These are phyloP conservation scores for Zychaea mexicana DNA, from an alignment of 371 early-diverging fungal genomes.

Conservation along the genomic window DNA sequence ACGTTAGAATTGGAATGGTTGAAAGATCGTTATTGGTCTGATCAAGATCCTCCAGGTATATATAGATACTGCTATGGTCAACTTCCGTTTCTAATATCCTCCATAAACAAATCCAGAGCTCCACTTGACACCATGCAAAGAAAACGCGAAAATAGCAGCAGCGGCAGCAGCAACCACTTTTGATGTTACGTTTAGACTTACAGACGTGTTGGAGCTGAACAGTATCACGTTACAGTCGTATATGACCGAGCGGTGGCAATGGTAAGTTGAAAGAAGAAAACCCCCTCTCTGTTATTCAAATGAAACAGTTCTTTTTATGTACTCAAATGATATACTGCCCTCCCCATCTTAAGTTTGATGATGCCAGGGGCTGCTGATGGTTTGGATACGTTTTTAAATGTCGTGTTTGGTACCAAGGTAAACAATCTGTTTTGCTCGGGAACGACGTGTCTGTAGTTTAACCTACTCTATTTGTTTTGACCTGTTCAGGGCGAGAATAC, in stretches of 20 bases:
- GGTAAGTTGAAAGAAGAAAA: neutral
- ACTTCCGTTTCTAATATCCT: neutral
- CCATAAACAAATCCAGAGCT: neutral
- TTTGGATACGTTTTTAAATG: neutral
- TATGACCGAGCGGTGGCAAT: neutral
- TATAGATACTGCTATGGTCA: neutral
- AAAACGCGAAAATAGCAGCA: no score
- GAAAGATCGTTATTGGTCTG: neutral
- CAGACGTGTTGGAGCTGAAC: neutral
- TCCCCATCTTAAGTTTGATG: no score
- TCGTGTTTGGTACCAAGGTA: neutral
- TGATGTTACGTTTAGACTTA: neutral
- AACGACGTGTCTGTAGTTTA: neutral
- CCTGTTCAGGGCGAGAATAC: neutral
- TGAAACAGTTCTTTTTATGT: no score
- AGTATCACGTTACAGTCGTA: neutral
- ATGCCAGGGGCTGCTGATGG: neutral
- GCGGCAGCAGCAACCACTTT: neutral
- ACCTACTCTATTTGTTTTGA: no score
- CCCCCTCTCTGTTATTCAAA: neutral
- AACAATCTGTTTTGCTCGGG: neutral
- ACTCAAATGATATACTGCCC: neutral
- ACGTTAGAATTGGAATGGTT: conserved; percentile 2
- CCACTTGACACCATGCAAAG: neutral
- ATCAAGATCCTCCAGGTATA: conserved; percentile 2